phyloP scores from a whole-genome alignment of 2,329 filamentous ascomycete genomes.

The Plenodomus tracheiphilus region DNA sequence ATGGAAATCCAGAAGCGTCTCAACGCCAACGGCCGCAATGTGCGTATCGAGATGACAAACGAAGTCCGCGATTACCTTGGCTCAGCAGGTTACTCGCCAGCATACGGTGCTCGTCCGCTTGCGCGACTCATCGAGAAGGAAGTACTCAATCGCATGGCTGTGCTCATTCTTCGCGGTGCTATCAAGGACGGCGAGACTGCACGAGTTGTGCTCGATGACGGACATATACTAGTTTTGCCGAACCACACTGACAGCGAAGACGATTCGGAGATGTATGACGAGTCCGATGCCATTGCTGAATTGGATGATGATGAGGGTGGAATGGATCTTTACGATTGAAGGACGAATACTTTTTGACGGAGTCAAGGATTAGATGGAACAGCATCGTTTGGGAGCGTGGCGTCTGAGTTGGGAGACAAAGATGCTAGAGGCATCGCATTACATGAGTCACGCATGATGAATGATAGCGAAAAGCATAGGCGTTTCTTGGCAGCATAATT shows the following conservation, averaged over 20 bases:
- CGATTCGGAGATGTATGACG: constrained; percentile 74
- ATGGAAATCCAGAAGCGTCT: constrained; percentile 89
- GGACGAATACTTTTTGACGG: background rate
- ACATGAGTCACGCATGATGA: background rate
- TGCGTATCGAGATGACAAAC: constrained; percentile 77
- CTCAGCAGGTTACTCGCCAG: constrained; percentile 87
- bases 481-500: background rate
- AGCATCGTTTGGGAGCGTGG: background rate
- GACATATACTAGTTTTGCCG: constrained; percentile 77
- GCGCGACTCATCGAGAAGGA: constrained; percentile 94
- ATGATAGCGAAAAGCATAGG: background rate
- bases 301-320: constrained; percentile 57
- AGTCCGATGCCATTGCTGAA: constrained; percentile 75
- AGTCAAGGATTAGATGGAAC: background rate
- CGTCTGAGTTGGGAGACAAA: background rate
- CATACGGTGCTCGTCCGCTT: constrained; percentile 89
- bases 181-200: constrained; percentile 86
- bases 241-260: constrained; percentile 77
- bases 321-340: constrained; percentile 70
- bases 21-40: constrained; percentile 80
- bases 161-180: constrained; percentile 83
- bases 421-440: background rate
- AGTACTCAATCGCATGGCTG: constrained; percentile 88
- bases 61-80: constrained; percentile 94
- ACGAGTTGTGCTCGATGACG: constrained; percentile 75